Evolutionary conservation across 1,284 basidiomycete genomes (phyloP).

Genomic region (Ustilago trichophora): DNA sequence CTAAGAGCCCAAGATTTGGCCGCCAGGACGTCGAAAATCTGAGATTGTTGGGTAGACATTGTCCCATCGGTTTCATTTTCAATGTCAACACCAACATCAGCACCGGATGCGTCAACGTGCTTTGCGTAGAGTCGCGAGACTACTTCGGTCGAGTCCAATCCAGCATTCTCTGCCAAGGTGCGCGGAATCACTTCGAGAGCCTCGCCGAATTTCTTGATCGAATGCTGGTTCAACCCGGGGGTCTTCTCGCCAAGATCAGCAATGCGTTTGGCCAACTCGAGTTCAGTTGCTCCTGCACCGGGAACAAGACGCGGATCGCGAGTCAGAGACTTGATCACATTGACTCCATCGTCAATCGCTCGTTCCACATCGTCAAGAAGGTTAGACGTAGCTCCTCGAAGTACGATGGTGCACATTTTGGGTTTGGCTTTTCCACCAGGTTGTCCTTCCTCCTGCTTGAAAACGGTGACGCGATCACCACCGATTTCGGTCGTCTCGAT

Average conservation of each 20-base stretch:
- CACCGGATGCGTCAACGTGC: constrained; percentile 71
- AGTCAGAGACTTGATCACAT: constrained; percentile 91
- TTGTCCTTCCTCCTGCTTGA: constrained; percentile 75
- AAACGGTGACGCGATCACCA: constrained; percentile 95
- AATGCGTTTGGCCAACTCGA: constrained; percentile 85
- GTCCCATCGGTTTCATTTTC: constrained; percentile 69
- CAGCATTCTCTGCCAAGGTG: constrained; percentile 95
- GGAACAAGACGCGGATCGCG: constrained; percentile 90
- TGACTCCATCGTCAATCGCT: constrained; percentile 95
- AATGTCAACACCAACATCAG: constrained; percentile 85
- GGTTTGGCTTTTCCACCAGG: constrained; percentile 63
- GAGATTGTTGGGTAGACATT: constrained; percentile 39
- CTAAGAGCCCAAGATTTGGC: constrained; percentile 89
- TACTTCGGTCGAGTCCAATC: constrained; percentile 90
- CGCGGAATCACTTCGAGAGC: constrained; percentile 92
- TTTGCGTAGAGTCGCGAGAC: constrained; percentile 87
- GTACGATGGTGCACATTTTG: constrained; percentile 63
- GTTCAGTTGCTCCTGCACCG: constrained; percentile 91
- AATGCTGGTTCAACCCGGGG: constrained; percentile 91
- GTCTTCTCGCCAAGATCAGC: constrained; percentile 87
- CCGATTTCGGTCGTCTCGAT: constrained; percentile 97
- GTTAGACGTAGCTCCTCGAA: constrained; percentile 87
- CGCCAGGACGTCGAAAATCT: constrained; percentile 77
- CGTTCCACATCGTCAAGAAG: constrained; percentile 94
- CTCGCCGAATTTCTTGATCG: constrained; percentile 86